These are phyloP conservation scores for Nigrospora osmanthi DNA, from an alignment of 2,329 filamentous ascomycete species.

Conservation along the genomic window DNA sequence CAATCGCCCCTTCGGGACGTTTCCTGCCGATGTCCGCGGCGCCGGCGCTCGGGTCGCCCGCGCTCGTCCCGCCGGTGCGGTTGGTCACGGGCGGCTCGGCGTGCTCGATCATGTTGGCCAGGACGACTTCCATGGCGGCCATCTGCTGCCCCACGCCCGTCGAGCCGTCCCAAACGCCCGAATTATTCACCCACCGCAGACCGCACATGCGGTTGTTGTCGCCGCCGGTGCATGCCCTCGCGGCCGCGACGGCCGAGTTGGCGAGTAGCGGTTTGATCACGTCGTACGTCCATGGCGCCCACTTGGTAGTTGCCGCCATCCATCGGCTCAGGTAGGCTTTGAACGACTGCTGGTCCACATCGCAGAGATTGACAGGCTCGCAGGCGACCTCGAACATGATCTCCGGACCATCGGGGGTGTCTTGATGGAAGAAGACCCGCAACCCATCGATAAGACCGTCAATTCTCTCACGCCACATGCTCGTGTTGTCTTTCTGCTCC, in stretches of 20 bases:
- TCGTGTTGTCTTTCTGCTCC: conserved; percentile 19
- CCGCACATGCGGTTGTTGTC: conserved; percentile 51
- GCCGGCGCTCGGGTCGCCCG: conserved; percentile 36
- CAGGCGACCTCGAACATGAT: conserved; percentile 61
- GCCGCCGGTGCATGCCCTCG: conserved; percentile 49
- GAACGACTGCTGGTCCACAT: conserved; percentile 55
- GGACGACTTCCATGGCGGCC: conserved; percentile 57
- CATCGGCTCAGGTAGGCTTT: conserved; percentile 56
- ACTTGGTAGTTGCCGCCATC: conserved; percentile 54
- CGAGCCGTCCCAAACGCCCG: conserved; percentile 45
- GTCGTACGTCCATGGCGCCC: conserved; percentile 51
- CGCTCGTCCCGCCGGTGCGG: conserved; percentile 40
- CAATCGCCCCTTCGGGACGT: conserved; percentile 13
- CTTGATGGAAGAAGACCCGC: conserved; percentile 42
- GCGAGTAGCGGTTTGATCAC: conserved; percentile 44
- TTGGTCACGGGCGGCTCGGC: conserved; percentile 29
- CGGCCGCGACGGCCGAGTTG: conserved; percentile 49
- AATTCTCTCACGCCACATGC: conserved; percentile 50
- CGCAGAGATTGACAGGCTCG: conserved; percentile 52
- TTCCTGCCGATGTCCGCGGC: conserved; percentile 36
- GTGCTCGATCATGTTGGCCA: conserved; percentile 49
- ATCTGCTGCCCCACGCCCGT: conserved; percentile 64
- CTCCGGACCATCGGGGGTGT: conserved; percentile 29
- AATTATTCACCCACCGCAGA: conserved; percentile 47
- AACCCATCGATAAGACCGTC: conserved; percentile 47